These are phyloP conservation scores for Fusarium xylarioides DNA, from an alignment of 2,329 filamentous ascomycete genomes.

Conservation along the genomic window DNA sequence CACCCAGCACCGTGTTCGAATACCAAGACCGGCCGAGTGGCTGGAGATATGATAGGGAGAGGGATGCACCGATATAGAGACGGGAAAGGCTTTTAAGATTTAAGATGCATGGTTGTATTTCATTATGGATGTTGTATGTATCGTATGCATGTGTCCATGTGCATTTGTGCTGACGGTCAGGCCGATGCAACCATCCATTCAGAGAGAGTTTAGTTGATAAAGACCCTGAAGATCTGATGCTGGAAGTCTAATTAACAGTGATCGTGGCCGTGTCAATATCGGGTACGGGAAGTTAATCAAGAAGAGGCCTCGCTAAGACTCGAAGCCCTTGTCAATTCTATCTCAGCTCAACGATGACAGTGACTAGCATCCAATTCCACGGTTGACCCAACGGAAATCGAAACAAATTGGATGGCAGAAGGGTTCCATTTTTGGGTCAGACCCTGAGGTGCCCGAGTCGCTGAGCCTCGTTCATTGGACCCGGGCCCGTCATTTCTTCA, in stretches of 20 bases:
- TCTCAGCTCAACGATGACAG: background rate
- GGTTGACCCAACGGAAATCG: conserved; percentile 18
- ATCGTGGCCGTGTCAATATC: background rate
- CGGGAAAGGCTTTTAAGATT: conserved; percentile 12
- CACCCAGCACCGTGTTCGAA: conserved; percentile 2
- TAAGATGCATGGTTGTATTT: background rate
- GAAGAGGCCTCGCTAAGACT: background rate
- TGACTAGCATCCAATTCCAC: background rate
- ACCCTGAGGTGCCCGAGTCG: conserved; percentile 11
- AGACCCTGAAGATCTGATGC: background rate
- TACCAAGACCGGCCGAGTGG: background rate
- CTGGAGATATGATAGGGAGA: too few relatives aligned
- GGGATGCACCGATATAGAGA: too few relatives aligned
- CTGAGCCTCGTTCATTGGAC: background rate
- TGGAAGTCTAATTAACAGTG: background rate
- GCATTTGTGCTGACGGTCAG: conserved; percentile 11
- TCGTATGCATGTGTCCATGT: background rate
- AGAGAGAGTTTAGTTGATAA: background rate
- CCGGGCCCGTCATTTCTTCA: background rate
- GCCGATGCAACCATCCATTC: conserved; percentile 30
- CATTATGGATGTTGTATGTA: background rate
- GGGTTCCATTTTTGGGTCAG: conserved; percentile 21
- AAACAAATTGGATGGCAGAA: conserved; percentile 14
- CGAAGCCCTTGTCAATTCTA: background rate
- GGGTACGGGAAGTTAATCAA: background rate